Evolutionary conservation across 495 filamentous ascomycete species (phyloP), one percentile per base, ranked within the genome.

Genomic region (Arthonia radiata): DNA sequence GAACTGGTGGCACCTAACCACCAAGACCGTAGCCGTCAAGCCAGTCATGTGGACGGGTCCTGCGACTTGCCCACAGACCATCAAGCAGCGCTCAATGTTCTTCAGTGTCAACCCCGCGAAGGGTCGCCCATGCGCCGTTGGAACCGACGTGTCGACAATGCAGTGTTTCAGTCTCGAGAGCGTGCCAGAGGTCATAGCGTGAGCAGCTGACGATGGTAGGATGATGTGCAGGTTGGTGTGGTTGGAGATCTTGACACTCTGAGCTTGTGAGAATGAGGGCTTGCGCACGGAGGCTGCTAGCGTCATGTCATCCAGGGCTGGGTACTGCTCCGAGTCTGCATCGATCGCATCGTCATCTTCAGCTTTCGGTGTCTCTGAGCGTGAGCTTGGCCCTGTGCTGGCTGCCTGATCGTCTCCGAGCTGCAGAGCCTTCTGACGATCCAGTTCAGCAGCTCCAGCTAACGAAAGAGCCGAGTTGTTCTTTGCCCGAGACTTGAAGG

Each of bases 21-120:
- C 64, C 12, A 99, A 44, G 17, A 75, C 64, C 37, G 70, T 73
- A 32, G 76, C 56, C 27, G 58, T 41, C n/a, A 92, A 49, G 1
- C 51, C 56, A 0, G 83, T 94, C 14, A 92, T 56, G 39, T 93
- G 82, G 3, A 66, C 64, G 2, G 89, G 62, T 1, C 89, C 82
- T 28, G 61, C 54, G 13, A 91, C 69, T 15, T 64, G 61, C 2
- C 79, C 79, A 23, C 74, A 76, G 13, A 90, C 48, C 14, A 94
- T 47, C 4, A 92, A 48, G 22, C 66, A 73, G 18, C 58, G 44
- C 13, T 52, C 54, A 28, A 91, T 61, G 31, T 65, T 59, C 35
- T 75, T 77, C 29, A 86, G 48, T 5, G 61, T 65, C 17, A 93
- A 50, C 19, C 64, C 71, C 5, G 77, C 68, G 40, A 83, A 89